Percentiles rank a stretch among this genome's conserved stretches.
phyloP scores from a whole-genome alignment of 495 filamentous ascomycete species.

The Aspergillus egyptiacus region DNA sequence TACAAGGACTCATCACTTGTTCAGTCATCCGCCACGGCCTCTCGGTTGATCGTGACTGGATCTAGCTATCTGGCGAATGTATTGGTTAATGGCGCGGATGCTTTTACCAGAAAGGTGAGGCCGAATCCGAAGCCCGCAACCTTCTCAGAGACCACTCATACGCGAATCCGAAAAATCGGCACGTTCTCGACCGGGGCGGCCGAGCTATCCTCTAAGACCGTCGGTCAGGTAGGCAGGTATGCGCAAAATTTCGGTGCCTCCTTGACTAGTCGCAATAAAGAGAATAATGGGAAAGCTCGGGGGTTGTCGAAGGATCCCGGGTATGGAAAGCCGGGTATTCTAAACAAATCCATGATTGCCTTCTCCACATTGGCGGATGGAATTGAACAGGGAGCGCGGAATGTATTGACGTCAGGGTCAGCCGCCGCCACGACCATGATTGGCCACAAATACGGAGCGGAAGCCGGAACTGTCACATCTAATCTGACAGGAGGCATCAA shows the following conservation, averaged over 20 bases:
- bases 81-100: conserved; percentile 69
- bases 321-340: conserved; percentile 74
- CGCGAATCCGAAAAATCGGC: conserved; percentile 78
- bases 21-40: conserved; percentile 82
- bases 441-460: conserved; percentile 72
- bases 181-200: conserved; percentile 72
- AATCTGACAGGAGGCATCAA: conserved; percentile 78
- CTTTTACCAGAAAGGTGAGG: conserved; percentile 70
- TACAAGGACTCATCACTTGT: conserved; percentile 84
- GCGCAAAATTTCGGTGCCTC: conserved; percentile 85
- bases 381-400: conserved; percentile 75
- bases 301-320: conserved; percentile 48
- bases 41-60: conserved; percentile 85
- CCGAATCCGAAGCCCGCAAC: conserved; percentile 73
- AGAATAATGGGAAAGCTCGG: conserved; percentile 50
- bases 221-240: conserved; percentile 70
- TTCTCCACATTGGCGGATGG: conserved; percentile 95
- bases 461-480: conserved; percentile 69
- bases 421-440: conserved; percentile 75
- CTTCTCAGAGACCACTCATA: conserved; percentile 81
- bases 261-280: conserved; percentile 53
- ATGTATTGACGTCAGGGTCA: conserved; percentile 65
- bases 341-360: conserved; percentile 94
- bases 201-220: conserved; percentile 73
- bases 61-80: conserved; percentile 71